A percentile compares a stretch with the other conserved stretches of the same genome.
Conservation (phyloP, 2,329 filamentous ascomycete species). For the Pseudogymnoascus sp. region DNA sequence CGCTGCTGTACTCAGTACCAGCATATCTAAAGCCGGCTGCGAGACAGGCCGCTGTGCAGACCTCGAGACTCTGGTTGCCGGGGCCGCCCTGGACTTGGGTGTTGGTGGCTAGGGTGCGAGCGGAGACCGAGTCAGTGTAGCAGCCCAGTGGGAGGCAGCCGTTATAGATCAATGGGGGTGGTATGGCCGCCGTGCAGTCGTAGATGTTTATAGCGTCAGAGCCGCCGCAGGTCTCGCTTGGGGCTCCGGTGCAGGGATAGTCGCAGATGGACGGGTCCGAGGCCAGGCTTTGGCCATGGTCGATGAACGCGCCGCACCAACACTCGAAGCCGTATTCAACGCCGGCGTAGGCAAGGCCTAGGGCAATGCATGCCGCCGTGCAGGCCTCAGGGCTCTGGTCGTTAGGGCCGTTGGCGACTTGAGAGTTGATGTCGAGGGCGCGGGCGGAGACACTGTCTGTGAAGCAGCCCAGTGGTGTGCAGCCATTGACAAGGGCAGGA, state of each 20-base stretch:
- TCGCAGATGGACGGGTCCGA: not conserved
- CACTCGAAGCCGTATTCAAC: conserved; percentile 34
- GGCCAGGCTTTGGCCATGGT: conserved; percentile 3
- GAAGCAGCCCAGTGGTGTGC: conserved; percentile 9
- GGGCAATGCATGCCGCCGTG: not conserved
- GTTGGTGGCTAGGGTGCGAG: conserved; percentile 1
- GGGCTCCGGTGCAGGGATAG: conserved; percentile 11
- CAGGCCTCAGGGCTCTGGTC: not conserved
- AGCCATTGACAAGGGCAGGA: not conserved
- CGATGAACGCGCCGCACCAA: conserved; percentile 28
- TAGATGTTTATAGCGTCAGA: conserved; percentile 11
- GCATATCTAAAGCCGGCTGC: conserved; percentile 29
- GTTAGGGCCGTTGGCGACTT: not conserved
- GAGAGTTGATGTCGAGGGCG: conserved; percentile 15
- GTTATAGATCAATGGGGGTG: not conserved
- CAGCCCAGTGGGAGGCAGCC: conserved; percentile 5
- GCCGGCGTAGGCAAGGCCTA: conserved; percentile 28
- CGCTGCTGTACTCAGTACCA: conserved; percentile 39
- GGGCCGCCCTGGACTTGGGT: not conserved
- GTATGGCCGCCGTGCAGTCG: not conserved
- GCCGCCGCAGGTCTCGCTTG: conserved; percentile 13
- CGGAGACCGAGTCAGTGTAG: conserved; percentile 3
- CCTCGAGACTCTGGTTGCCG: not conserved
- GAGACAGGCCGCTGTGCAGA: not conserved
- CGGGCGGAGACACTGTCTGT: conserved; percentile 1